A percentile compares a stretch with the other conserved stretches of the same genome.
Evolutionary conservation across 2,329 filamentous ascomycete species (phyloP).

Genomic region (Cercospora zeina): DNA sequence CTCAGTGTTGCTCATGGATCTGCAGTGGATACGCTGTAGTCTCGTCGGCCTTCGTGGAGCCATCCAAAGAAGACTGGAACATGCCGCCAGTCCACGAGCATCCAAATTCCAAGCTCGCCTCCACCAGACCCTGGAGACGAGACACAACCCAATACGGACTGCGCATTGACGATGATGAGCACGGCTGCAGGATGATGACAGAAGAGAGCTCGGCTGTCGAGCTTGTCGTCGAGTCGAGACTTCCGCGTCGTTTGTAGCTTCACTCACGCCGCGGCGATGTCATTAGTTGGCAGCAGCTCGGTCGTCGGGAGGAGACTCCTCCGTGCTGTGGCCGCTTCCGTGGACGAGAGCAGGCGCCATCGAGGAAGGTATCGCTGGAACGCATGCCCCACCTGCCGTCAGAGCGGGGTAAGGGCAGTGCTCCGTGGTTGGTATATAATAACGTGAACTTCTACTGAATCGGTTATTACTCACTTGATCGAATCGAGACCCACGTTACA

Average conservation of each 20-base stretch:
- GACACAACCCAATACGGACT: too few species aligned
- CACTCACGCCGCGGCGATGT: background rate
- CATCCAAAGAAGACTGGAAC: too few species aligned
- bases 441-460: background rate
- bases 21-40: background rate
- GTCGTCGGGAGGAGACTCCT: background rate
- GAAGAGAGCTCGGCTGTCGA: background rate
- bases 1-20: background rate
- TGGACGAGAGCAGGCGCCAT: background rate
- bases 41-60: too few species aligned
- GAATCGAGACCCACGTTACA: background rate
- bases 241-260: conserved; percentile 10
- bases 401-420: background rate
- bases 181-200: background rate
- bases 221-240: conserved; percentile 16
- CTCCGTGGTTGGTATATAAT: background rate
- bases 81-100: too few species aligned
- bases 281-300: conserved; percentile 6
- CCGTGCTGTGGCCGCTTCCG: background rate
- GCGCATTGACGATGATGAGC: background rate
- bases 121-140: background rate
- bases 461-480: background rate
- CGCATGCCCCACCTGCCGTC: conserved; percentile 8
- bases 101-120: background rate
- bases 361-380: background rate